Evolutionary conservation across 2,329 filamentous ascomycete species (phyloP), one percentile per base, ranked within the genome.

Genomic region (Claviceps spartinae): DNA sequence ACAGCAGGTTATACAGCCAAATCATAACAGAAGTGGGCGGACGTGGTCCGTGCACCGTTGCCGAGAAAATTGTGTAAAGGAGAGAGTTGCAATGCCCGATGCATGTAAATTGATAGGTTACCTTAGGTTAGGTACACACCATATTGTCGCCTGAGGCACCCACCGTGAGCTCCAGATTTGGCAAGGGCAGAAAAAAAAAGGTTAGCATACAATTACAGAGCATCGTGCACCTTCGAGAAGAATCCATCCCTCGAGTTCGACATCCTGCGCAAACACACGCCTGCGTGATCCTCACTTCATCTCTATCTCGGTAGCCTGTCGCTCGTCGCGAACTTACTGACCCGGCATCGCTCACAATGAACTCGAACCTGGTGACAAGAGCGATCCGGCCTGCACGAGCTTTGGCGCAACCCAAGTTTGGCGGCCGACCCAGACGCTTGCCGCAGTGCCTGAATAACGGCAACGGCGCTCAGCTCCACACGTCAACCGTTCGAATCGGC

Each of bases 301-400:
- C 36, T 46, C 47, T 49, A 26, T 48, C 41, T 51, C 24, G 43
- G 18, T 40, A 36, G 34, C 44, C 49, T 24, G n/a, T 20, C n/a
- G 40, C 22, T 46, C 13, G 34, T 47, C 30, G 52, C 58, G 60
- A 67, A 34, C 4, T 34, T 1, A 11, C 9, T 66, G 64, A 61
- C 59, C 59, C 54, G 54, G 52, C 59, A 54, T 55, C 51, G 49
- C 49, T 61, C 61, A 67, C 57, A 44, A 76, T 77, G 74, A 76
- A 74, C 61, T 66, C 73, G 42, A 71, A 64, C 60, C 60, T 74
- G 57, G 58, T 76, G 54, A 67, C 67, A 55, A 77, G 74, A 65
- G 69, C 71, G 48, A 67, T 67, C 56, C 65, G 68, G 58, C 73
- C 74, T 38, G 66, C 67, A 61, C 72, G 73, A 58, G 65, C 69